Percentiles rank a stretch among this genome's conserved stretches.
Evolutionary conservation across 2,329 filamentous ascomycete genomes (phyloP).

Genomic region (Dactylellina drechsleri): DNA sequence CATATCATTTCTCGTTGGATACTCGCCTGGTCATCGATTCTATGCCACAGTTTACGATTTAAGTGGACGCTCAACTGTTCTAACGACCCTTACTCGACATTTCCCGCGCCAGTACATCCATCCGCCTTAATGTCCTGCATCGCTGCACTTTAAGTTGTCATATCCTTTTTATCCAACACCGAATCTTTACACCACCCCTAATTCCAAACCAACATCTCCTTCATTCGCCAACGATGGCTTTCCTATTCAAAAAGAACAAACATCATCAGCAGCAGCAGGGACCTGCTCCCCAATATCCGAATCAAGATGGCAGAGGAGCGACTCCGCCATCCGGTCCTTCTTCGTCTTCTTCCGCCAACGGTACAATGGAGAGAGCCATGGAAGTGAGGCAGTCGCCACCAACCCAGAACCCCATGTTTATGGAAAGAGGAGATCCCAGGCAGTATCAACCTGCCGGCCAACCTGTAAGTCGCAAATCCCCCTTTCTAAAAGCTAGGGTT

Average conservation of each 20-base stretch:
- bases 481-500: not conserved
- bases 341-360: slow-evolving; percentile 46
- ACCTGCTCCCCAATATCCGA: slow-evolving; percentile 25
- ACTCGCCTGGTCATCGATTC: slow-evolving; percentile 15
- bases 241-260: slow-evolving; percentile 54
- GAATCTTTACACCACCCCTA: slow-evolving; percentile 8
- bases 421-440: slow-evolving; percentile 46
- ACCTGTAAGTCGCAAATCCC: slow-evolving; percentile 23
- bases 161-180: slow-evolving; percentile 21
- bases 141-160: slow-evolving; percentile 15
- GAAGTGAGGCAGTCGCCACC: slow-evolving; percentile 44
- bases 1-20: not conserved
- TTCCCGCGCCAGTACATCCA: not conserved
- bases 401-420: slow-evolving; percentile 40
- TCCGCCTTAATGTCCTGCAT: slow-evolving; percentile 14
- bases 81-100: not conserved
- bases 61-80: slow-evolving; percentile 11
- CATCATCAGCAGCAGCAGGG: slow-evolving; percentile 46
- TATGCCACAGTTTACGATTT: slow-evolving; percentile 33
- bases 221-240: slow-evolving; percentile 32
- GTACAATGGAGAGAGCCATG: slow-evolving; percentile 35
- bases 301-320: slow-evolving; percentile 45
- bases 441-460: slow-evolving; percentile 29
- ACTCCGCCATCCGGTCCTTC: slow-evolving; percentile 49
- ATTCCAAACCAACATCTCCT: not conserved